Base-by-base conservation (phyloP, 495 filamentous ascomycete genomes). In the Aspergillus biplanus region DNA sequence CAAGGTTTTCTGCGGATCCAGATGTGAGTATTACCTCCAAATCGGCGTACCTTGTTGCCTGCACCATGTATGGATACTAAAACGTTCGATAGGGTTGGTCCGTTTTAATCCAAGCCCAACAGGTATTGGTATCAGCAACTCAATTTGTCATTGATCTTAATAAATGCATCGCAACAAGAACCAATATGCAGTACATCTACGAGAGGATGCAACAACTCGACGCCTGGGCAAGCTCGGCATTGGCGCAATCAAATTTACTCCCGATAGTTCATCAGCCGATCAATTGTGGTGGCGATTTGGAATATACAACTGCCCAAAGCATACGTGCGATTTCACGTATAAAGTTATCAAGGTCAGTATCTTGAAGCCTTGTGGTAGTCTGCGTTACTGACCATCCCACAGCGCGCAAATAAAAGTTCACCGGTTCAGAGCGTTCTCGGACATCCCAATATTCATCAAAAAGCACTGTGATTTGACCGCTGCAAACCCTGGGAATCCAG, bases 331-430 rank as follows among this genome's bases (percentile, higher is more conserved):
- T 86, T 55, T 78, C 83, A 53, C 78, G 80, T 27, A 86, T 88
- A 59, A 87, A 86, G 63, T 48, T 87, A 55, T 83, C 84, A 46
- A 86, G 83, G 84, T 85, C 73, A 6, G 66, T 27, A 32, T 46
- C 27, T 33, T 18, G 16, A 8, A 16, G 8, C 56, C 18, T n/a
- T 3, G 12, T 12, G 12, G 7, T 6, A 11, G 5, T 53, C 16
- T n/a, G 34, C 13, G 8, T 58, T 27, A 59, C 64, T 65, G 57
- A 68, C 50, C 16, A n/a, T 7, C 18, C 8, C 39, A 39, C 61
- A 87, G 85, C 75, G 83, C 85, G 33, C 78, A 85, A 70, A 87
- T 88, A 59, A 88, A 86, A 67, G 73, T 82, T 1, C 85, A 88
- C 54, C 83, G 85, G 15, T 87, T 85, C 64, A 75, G 80, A 65